A percentile compares a stretch with the other conserved stretches of the same genome.
These are phyloP conservation scores for Penicillium bialowiezense DNA, from an alignment of 495 filamentous ascomycete species.

Conservation along the genomic window DNA sequence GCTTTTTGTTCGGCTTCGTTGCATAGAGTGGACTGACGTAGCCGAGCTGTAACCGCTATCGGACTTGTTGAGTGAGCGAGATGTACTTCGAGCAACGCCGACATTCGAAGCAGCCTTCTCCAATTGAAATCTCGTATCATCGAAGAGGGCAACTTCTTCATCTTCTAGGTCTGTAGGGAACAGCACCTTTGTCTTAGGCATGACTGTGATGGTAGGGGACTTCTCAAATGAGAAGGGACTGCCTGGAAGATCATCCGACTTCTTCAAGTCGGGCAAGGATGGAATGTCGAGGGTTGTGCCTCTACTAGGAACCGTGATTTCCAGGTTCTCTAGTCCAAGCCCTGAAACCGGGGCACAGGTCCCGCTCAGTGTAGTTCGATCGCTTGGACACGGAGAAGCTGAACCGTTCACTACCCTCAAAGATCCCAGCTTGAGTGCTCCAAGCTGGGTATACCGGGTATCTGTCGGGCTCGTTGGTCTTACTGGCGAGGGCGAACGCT, in stretches of 20 bases:
- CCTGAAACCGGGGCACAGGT: slow-evolving; percentile 11
- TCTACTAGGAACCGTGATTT: slow-evolving; percentile 5
- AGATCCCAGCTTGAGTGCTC: slow-evolving; percentile 47
- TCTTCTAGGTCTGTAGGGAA: slow-evolving; percentile 23
- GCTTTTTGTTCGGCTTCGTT: slow-evolving; percentile 21
- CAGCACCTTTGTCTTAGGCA: slow-evolving; percentile 1
- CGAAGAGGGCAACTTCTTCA: slow-evolving; percentile 29
- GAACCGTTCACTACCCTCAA: slow-evolving; percentile 49
- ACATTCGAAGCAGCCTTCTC: slow-evolving; percentile 11
- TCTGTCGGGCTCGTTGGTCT: slow-evolving; percentile 42
- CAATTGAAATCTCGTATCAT: slow-evolving; percentile 12
- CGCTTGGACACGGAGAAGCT: slow-evolving; percentile 41
- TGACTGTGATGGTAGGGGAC: slow-evolving; percentile 23
- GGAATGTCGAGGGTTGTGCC: slow-evolving; percentile 21
- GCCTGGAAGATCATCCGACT: slow-evolving; percentile 27
- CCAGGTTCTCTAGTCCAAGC: slow-evolving; percentile 11
- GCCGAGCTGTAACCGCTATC: slow-evolving; percentile 47
- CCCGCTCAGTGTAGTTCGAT: slow-evolving; percentile 24
- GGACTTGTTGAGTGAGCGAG: slow-evolving; percentile 32
- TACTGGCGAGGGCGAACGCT: not conserved
- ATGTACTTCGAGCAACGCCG: slow-evolving; percentile 11
- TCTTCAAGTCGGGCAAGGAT: slow-evolving; percentile 9
- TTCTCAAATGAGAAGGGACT: slow-evolving; percentile 42
- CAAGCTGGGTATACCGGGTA: slow-evolving; percentile 47
- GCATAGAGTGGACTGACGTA: slow-evolving; percentile 30